Conservation (phyloP, 148 eudicot species). For the Rhododendron griersonianum region DNA sequence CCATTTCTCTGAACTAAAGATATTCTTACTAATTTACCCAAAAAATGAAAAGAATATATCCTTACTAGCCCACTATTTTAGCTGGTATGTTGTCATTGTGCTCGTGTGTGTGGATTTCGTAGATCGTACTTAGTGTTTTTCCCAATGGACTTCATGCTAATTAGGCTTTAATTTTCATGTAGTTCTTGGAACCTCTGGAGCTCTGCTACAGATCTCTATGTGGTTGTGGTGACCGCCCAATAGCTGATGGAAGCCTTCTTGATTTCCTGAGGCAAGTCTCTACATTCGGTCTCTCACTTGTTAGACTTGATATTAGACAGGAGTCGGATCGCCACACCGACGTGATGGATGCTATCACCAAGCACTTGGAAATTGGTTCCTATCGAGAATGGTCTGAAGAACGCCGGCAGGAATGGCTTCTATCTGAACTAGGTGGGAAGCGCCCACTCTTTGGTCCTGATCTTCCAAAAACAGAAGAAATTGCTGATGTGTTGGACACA, state of each 20-base stretch:
- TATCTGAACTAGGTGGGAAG: slow-evolving; percentile 86
- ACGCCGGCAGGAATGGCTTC: slow-evolving; percentile 87
- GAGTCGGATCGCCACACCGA: slow-evolving; percentile 97
- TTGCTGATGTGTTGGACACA: slow-evolving; percentile 81
- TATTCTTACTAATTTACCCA: not conserved
- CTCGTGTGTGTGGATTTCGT: not conserved
- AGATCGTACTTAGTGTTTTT: not conserved
- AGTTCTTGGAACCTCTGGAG: slow-evolving; percentile 98
- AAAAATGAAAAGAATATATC: not conserved
- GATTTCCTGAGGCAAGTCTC: slow-evolving; percentile 95
- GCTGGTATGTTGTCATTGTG: not conserved
- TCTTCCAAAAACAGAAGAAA: slow-evolving; percentile 90
- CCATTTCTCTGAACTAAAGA: not conserved
- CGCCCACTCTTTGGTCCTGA: slow-evolving; percentile 93
- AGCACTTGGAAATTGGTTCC: slow-evolving; percentile 84
- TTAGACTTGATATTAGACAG: slow-evolving; percentile 89
- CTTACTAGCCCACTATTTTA: not conserved
- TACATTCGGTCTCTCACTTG: slow-evolving; percentile 92
- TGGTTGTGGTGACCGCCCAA: slow-evolving; percentile 85
- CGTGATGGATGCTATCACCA: slow-evolving; percentile 88
- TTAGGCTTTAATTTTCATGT: slow-evolving; percentile 6
- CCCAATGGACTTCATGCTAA: slow-evolving; percentile 5
- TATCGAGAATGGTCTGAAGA: slow-evolving; percentile 96
- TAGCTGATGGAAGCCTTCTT: slow-evolving; percentile 96
- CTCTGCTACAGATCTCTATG: slow-evolving; percentile 90